Percentiles rank a stretch among this genome's conserved stretches.
Evolutionary conservation across 2,329 filamentous ascomycete genomes (phyloP).

Genomic region (Paraconiothyrium brasiliense): DNA sequence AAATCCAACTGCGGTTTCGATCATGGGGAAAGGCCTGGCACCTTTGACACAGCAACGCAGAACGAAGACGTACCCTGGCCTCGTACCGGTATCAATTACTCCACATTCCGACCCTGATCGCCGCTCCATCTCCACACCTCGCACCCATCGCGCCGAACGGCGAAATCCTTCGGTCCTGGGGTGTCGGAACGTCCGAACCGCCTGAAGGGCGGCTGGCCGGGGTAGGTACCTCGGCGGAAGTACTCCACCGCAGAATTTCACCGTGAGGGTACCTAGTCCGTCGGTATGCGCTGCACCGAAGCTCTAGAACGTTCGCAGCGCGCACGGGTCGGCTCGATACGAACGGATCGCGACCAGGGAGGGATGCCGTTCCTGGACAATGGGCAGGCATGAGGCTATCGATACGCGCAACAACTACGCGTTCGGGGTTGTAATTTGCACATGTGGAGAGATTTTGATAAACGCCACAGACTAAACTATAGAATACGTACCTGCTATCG

Average conservation of each 20-base stretch:
- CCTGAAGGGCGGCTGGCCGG: background rate
- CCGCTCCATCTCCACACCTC: background rate
- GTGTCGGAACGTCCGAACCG: background rate
- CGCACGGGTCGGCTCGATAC: background rate
- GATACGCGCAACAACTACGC: background rate
- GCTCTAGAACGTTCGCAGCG: constrained; percentile 3
- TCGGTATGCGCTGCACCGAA: constrained; percentile 14
- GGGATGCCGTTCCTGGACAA: background rate
- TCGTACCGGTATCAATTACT: background rate
- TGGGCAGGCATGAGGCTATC: background rate
- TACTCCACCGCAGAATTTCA: constrained; percentile 13
- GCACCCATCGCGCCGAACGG: constrained; percentile 1
- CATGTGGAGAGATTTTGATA: background rate
- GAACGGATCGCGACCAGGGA: background rate
- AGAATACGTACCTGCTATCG: background rate
- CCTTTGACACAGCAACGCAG: background rate
- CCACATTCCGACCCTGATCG: background rate
- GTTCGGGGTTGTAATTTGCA: background rate
- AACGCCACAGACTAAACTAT: background rate
- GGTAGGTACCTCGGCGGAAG: constrained; percentile 16
- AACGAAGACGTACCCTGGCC: background rate
- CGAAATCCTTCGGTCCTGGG: background rate
- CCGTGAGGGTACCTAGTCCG: constrained; percentile 10
- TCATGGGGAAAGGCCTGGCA: too few relatives aligned
- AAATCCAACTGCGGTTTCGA: too few relatives aligned